These are phyloP conservation scores for Ophiobolus disseminans DNA, from an alignment of 2,329 filamentous ascomycete species.

Conservation along the genomic window DNA sequence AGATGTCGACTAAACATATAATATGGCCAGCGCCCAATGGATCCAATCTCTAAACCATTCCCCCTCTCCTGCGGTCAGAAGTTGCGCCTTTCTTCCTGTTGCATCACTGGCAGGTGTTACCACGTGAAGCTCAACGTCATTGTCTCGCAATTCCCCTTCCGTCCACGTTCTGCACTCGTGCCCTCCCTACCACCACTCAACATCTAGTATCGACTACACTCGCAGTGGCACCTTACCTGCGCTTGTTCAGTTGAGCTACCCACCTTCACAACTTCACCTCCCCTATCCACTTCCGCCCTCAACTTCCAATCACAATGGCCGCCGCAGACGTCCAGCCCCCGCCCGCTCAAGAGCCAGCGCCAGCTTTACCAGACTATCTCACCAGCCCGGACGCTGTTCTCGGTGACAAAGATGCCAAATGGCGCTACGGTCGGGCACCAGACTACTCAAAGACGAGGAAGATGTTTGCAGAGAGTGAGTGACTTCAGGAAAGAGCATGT, in stretches of 20 bases:
- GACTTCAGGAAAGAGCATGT: neutral
- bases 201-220: neutral
- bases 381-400: conserved; percentile 66
- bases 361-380: conserved; percentile 64
- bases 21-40: neutral
- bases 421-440: conserved; percentile 67
- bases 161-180: neutral
- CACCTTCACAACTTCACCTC: neutral
- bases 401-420: conserved; percentile 60
- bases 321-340: conserved; percentile 36
- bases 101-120: too few species aligned
- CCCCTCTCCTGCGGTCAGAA: too few species aligned
- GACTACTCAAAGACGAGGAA: conserved; percentile 70
- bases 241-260: neutral
- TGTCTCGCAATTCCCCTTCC: too few species aligned
- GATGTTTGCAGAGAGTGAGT: conserved; percentile 65
- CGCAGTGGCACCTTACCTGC: neutral
- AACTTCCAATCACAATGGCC: conserved; percentile 32
- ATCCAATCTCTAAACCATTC: too few species aligned
- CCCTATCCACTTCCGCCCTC: neutral
- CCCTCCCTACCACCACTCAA: neutral
- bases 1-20: conserved; percentile 15
- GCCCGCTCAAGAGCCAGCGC: conserved; percentile 38
- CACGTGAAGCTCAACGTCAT: too few species aligned
- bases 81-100: too few species aligned